A percentile compares a stretch with the other conserved stretches of the same genome.
These are phyloP conservation scores for Globisporangium paddicum DNA, from an alignment of 352 stramenopile species.

Conservation along the genomic window DNA sequence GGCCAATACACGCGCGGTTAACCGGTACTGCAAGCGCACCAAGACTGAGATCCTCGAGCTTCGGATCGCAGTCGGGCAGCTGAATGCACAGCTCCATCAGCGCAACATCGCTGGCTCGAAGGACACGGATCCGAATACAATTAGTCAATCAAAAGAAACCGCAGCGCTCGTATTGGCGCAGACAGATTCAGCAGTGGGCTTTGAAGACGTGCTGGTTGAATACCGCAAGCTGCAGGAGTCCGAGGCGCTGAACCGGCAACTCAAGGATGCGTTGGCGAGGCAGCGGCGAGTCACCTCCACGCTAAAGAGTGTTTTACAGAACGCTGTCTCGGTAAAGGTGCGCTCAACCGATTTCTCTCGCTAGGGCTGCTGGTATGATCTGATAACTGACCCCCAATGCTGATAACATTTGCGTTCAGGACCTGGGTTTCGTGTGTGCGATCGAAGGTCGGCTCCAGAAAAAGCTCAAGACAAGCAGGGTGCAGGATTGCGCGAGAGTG, in stretches of 20 bases:
- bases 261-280: constrained; percentile 3
- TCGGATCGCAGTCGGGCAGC: background rate
- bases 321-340: background rate
- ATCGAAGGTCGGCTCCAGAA: background rate
- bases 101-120: background rate
- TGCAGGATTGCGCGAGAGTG: background rate
- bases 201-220: background rate
- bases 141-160: background rate
- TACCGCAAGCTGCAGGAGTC: background rate
- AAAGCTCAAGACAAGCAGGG: background rate
- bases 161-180: background rate
- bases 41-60: constrained; percentile 7
- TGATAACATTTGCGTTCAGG: background rate
- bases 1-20: background rate
- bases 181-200: background rate
- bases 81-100: background rate
- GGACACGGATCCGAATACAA: background rate
- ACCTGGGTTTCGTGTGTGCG: background rate
- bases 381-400: background rate
- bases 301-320: constrained; percentile 2
- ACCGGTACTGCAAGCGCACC: constrained; percentile 6
- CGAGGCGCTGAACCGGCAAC: constrained; percentile 4
- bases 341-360: background rate
- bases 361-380: background rate
- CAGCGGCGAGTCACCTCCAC: background rate